Percentiles rank a stretch among this genome's conserved stretches.
phyloP scores from a whole-genome alignment of 2,329 filamentous ascomycete genomes.

The Trematosphaeria pertusa region DNA sequence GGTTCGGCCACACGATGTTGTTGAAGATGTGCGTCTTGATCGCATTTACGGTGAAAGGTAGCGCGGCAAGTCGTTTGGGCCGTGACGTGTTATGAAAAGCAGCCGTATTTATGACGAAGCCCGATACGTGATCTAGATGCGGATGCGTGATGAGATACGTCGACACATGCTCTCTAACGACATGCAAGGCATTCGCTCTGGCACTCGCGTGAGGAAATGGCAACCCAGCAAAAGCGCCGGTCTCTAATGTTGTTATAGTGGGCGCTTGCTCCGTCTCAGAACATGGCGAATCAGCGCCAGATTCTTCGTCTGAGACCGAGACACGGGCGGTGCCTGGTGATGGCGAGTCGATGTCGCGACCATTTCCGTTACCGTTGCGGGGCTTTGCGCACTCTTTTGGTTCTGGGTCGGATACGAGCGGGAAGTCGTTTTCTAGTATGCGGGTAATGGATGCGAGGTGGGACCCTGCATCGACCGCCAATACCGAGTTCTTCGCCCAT shows the following conservation, averaged over 20 bases:
- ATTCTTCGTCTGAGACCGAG: constrained; percentile 37
- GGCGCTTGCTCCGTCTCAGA: constrained; percentile 33
- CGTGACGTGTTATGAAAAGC: constrained; percentile 76
- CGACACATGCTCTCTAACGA: constrained; percentile 81
- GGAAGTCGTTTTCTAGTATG: constrained; percentile 69
- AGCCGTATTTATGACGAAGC: constrained; percentile 92
- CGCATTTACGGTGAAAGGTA: constrained; percentile 88
- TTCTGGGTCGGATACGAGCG: constrained; percentile 45
- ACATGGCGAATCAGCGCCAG: constrained; percentile 30
- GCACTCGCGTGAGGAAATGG: constrained; percentile 71
- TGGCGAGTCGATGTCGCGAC: constrained; percentile 24
- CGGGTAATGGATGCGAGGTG: constrained; percentile 85
- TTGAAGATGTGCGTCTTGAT: constrained; percentile 97
- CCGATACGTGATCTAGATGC: constrained; percentile 93
- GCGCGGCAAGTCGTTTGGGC: constrained; percentile 84
- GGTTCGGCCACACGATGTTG: constrained; percentile 95
- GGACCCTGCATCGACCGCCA: constrained; percentile 94
- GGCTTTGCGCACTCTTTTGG: constrained; percentile 15
- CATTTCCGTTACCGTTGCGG: constrained; percentile 23
- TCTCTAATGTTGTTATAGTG: constrained; percentile 63
- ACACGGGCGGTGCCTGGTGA: constrained; percentile 34
- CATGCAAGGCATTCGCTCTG: constrained; percentile 78
- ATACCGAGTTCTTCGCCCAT: constrained; percentile 82
- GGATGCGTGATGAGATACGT: constrained; percentile 94
- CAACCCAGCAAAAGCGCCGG: constrained; percentile 81